Evolutionary conservation across 2,329 filamentous ascomycete genomes (phyloP), one percentile per base, ranked within the genome.

Genomic region (Ophiostoma perfectum): DNA sequence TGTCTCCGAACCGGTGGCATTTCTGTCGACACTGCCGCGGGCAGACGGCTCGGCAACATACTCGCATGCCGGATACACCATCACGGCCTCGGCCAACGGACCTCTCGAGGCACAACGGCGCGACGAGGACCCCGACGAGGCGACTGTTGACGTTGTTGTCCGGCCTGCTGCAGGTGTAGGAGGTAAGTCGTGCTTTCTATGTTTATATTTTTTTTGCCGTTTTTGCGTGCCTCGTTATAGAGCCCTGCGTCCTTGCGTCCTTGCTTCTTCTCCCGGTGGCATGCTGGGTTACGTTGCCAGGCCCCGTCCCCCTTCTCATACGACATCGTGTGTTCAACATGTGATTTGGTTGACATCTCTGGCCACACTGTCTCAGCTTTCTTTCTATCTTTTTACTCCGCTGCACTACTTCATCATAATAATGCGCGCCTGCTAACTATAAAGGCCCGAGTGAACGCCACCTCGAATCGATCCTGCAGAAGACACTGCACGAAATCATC

Each of bases 81-180:
- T 98, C 72, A 86, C 96, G 67, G 91, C 90, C 68, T 89, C 92
- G 14, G 92, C 96, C 73, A 98, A 97, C 78, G 95, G 94, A 0
- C 95, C 95, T 16, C 87, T 98, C 73, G 95, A 99, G 80, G 92
- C 94, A 16, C 88, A 88, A 73, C 87, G 93, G 74, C 88, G 92
- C 74, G 94, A 99, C 76, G 92, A 98, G 78, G 87, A 95, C 73
- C 90, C 95, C 7, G 93, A 96, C 78, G 93, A 97, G 80, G 92
- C 94, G 41, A 87, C 90, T 65, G 83, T 99, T 72, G 95, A 98
- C 78, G 91, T 99, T 69, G 88, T 94, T 76, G 86, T 99, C 72
- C 88, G 95, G 77, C 94, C 94, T 65, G 89, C 90, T 47, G 88
- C 90, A 72, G 93, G 93, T 16, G 88, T 95, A 63, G 92, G 91